Evolutionary conservation across 2,329 filamentous ascomycete genomes (phyloP).

Genomic region (Chaetomiaceae sp.): DNA sequence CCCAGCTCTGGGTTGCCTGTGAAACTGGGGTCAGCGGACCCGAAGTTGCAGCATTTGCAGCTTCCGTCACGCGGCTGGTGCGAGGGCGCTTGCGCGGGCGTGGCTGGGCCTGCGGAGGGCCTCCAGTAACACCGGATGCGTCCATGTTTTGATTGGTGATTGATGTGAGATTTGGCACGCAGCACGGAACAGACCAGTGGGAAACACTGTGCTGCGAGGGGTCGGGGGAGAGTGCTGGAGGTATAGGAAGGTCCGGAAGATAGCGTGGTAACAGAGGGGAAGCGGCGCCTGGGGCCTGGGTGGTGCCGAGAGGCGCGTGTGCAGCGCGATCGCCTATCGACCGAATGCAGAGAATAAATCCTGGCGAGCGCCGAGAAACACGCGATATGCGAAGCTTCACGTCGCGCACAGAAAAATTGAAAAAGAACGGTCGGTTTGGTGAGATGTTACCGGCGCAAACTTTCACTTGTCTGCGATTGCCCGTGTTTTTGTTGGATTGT

Average conservation of each 20-base stretch:
- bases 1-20: constrained; percentile 21
- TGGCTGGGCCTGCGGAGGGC: constrained; percentile 21
- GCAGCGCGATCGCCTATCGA: constrained; percentile 16
- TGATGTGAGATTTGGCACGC: constrained; percentile 15
- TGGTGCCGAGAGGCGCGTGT: constrained; percentile 8
- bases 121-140: constrained; percentile 18
- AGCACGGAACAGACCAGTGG: constrained; percentile 21
- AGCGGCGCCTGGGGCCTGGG: constrained; percentile 3
- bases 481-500: constrained; percentile 9
- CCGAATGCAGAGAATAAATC: constrained; percentile 2
- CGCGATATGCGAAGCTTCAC: background rate
- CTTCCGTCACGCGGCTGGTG: constrained; percentile 21
- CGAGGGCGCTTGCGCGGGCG: constrained; percentile 26
- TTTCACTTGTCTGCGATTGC: background rate
- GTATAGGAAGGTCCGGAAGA: too few relatives aligned
- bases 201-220: constrained; percentile 19
- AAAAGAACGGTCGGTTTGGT: background rate
- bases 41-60: constrained; percentile 21
- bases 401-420: background rate
- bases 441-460: constrained; percentile 1
- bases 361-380: constrained; percentile 1
- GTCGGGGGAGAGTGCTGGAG: background rate
- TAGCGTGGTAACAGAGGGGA: constrained; percentile 1
- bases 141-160: constrained; percentile 19
- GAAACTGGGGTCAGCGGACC: constrained; percentile 17